Base-by-base conservation (phyloP, 176 grass and related monocot species). In the Secale cereale region DNA sequence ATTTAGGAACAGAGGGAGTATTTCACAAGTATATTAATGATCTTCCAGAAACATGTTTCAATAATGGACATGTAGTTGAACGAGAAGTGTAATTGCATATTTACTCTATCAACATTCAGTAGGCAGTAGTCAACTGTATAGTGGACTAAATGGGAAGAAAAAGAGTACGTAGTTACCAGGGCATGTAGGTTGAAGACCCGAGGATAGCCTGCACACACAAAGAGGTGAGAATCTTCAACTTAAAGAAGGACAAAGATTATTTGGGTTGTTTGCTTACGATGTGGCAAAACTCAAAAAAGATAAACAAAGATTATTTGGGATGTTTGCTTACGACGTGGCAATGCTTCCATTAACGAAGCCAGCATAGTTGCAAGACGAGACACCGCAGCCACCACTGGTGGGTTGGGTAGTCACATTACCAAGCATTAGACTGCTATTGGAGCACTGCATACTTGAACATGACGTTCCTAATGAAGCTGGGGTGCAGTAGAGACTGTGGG, bases 371-470 rank as follows among this genome's bases (percentile, higher is more conserved):
- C 97, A 96, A 76, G 97, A 83, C 0, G 94, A 96, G 71, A 96
- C 81, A 75, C 88, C 87, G 77, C 97, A 99, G 81, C 97, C 97
- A 91, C 91, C 91, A 54, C 82, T 92, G 25, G 90, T 91, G 25
- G 84, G 65, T 32, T 92, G 81, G 28, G 85, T 32, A 25, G 97
- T 94, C 68, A 89, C 65, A 83, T 99, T 99, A 76, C 91, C 97
- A 25, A 96, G 68, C 30, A 99, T 96, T 81, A 94, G 60, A 73
- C 35, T 99, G 90, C 93, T 99, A 70, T 91, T 99, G 52, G 81
- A 46, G 65, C 97, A 99, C 50, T 94, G 93, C 97, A 99, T 92
- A 84, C 90, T 96, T 52, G 97, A 92, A 76, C 93, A 99, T 10
- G 90, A 94, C 8, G 89, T 84, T 61, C 86, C 46, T 60, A 99